Percentiles rank a stretch among this genome's conserved stretches.
phyloP scores from a whole-genome alignment of 75 land plant genomes.

The Cupressus sempervirens region DNA sequence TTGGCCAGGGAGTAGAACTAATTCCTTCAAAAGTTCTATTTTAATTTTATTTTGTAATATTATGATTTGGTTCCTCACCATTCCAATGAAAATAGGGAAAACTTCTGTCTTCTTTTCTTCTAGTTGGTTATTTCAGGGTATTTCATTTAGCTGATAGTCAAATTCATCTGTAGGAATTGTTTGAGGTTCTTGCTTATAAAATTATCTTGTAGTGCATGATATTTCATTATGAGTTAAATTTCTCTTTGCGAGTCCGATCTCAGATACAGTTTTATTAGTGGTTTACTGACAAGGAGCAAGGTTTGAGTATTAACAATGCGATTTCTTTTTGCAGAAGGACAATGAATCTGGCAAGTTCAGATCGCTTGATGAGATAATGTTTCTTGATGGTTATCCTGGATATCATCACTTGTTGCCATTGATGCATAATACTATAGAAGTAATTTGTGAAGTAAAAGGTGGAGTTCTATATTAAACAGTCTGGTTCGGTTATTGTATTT shows the following conservation, averaged over 20 bases:
- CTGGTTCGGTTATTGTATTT: not conserved
- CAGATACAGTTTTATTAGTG: not conserved
- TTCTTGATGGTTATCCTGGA: slow-evolving; percentile 73
- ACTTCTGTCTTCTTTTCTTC: not conserved
- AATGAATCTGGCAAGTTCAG: slow-evolving; percentile 84
- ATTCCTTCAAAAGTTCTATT: not conserved
- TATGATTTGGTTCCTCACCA: not conserved
- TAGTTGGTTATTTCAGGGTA: not conserved
- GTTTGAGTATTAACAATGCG: not conserved
- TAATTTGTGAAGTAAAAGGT: slow-evolving; percentile 91
- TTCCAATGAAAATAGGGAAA: not conserved
- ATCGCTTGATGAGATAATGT: slow-evolving; percentile 81
- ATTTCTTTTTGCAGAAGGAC: slow-evolving; percentile 49
- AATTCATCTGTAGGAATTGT: not conserved
- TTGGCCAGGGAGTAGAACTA: not conserved
- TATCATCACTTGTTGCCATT: slow-evolving; percentile 53
- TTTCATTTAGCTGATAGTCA: not conserved
- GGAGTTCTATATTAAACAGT: not conserved
- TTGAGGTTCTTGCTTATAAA: not conserved
- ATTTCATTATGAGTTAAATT: not conserved
- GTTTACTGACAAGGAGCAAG: not conserved
- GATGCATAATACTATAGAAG: slow-evolving; percentile 43
- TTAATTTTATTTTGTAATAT: not conserved
- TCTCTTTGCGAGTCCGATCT: not conserved
- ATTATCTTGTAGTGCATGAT: not conserved